phyloP scores from a whole-genome alignment of 306 rosid species.

The Adenanthera pavonina region DNA sequence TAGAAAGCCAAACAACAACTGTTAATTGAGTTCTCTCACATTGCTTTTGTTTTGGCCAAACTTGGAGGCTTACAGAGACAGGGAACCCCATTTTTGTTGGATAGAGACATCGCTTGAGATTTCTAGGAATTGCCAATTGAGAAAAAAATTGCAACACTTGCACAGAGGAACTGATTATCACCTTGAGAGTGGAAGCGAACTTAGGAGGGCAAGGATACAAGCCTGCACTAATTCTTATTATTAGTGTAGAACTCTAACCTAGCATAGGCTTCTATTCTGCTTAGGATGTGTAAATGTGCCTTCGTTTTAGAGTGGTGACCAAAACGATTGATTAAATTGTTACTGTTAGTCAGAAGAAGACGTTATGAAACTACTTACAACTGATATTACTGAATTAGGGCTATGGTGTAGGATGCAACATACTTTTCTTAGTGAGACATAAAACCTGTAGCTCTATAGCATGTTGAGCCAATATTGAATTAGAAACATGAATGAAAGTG shows the following conservation, averaged over 20 bases:
- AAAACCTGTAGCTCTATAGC: not conserved
- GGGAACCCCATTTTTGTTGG: conserved; percentile 17
- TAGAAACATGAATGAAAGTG: not conserved
- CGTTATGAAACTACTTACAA: not conserved
- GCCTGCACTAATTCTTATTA: not conserved
- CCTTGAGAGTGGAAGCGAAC: not conserved
- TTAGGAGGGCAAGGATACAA: conserved; percentile 5
- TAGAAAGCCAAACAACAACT: not conserved
- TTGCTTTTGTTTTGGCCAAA: not conserved
- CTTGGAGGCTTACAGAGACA: not conserved
- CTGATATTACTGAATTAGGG: not conserved
- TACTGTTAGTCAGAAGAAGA: not conserved
- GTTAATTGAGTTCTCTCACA: not conserved
- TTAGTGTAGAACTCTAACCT: not conserved
- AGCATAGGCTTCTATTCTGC: not conserved
- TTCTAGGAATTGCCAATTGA: not conserved
- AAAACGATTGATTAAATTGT: not conserved
- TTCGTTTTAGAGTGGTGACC: not conserved
- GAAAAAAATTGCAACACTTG: not conserved
- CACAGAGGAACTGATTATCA: not conserved
- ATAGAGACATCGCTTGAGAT: conserved; percentile 7
- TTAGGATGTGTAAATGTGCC: not conserved
- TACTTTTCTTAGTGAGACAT: not conserved
- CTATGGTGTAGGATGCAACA: not conserved
- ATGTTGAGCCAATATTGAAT: not conserved